These are phyloP conservation scores for Penicillium frequentans DNA, from an alignment of 2,329 filamentous ascomycete species.

Conservation along the genomic window DNA sequence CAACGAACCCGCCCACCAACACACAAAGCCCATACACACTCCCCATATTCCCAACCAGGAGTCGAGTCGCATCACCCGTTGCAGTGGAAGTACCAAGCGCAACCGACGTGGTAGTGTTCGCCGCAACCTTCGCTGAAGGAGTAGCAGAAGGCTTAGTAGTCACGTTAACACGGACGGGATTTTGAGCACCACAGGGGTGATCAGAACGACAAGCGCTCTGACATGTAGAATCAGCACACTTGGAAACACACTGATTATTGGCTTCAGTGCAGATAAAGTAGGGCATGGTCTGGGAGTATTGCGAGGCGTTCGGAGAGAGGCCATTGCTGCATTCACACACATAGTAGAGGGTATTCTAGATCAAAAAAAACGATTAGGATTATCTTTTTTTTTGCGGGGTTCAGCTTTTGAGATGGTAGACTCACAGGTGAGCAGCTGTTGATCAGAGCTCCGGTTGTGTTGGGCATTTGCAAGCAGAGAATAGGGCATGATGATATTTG, in stretches of 20 bases:
- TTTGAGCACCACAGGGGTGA: constrained; percentile 63
- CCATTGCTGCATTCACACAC: constrained; percentile 57
- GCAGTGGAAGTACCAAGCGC: constrained; percentile 16
- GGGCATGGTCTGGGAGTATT: constrained; percentile 64
- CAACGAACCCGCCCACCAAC: constrained; percentile 56
- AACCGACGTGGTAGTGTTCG: constrained; percentile 29
- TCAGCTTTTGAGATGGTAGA: not conserved
- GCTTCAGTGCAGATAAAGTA: constrained; percentile 61
- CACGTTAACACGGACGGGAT: constrained; percentile 56
- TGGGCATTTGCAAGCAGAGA: constrained; percentile 44
- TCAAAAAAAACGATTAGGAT: not conserved
- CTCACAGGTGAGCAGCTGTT: constrained; percentile 46
- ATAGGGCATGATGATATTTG: constrained; percentile 47
- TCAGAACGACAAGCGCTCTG: constrained; percentile 52
- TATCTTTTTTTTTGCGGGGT: not conserved
- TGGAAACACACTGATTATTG: constrained; percentile 56
- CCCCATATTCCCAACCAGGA: constrained; percentile 49
- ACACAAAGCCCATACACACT: constrained; percentile 58
- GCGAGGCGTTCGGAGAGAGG: constrained; percentile 56
- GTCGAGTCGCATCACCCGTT: constrained; percentile 36
- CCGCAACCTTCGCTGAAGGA: constrained; percentile 42
- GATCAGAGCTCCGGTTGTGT: constrained; percentile 32
- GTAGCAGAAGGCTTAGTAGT: constrained; percentile 35
- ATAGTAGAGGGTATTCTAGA: constrained; percentile 51
- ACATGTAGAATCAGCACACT: constrained; percentile 53